These are phyloP conservation scores for Lactarius akahatsu DNA, from an alignment of 768 basidiomycete genomes.

Conservation along the genomic window DNA sequence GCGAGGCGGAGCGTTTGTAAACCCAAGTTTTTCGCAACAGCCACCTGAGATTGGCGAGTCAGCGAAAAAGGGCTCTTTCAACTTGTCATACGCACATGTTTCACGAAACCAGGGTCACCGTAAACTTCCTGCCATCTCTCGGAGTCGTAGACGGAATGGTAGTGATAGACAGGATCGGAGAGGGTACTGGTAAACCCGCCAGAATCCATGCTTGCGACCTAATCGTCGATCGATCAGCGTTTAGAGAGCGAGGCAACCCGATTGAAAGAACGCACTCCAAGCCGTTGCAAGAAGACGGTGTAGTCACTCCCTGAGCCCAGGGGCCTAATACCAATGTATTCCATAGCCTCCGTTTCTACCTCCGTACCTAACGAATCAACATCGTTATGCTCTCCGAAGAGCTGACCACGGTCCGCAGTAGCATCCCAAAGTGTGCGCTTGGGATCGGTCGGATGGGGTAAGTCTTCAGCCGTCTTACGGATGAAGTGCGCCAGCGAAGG, in stretches of 20 bases:
- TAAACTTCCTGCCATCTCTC: conserved; percentile 59
- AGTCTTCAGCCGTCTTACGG: conserved; percentile 59
- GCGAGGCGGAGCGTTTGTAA: conserved; percentile 54
- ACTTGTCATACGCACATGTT: conserved; percentile 46
- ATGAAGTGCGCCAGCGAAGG: conserved; percentile 83
- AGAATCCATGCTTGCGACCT: conserved; percentile 40
- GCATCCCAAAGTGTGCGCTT: conserved; percentile 81
- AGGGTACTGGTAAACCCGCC: conserved; percentile 39
- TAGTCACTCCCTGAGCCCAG: conserved; percentile 91
- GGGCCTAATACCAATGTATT: conserved; percentile 48
- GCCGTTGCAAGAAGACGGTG: conserved; percentile 85
- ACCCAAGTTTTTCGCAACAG: conserved; percentile 58
- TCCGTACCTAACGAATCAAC: conserved; percentile 44
- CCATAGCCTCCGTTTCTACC: conserved; percentile 37
- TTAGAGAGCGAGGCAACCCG: conserved; percentile 27
- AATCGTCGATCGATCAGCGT: conserved; percentile 32
- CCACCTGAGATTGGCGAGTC: conserved; percentile 40
- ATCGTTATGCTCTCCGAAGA: conserved; percentile 46
- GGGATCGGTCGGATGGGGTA: conserved; percentile 69
- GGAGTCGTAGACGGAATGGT: conserved; percentile 60
- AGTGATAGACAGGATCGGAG: conserved; percentile 57
- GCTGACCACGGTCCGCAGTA: conserved; percentile 55
- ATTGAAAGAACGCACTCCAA: conserved; percentile 51
- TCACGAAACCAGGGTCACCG: conserved; percentile 61
- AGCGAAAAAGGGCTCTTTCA: neutral